Conservation (phyloP, 768 basidiomycete genomes). For the Wakefieldia striispora region DNA sequence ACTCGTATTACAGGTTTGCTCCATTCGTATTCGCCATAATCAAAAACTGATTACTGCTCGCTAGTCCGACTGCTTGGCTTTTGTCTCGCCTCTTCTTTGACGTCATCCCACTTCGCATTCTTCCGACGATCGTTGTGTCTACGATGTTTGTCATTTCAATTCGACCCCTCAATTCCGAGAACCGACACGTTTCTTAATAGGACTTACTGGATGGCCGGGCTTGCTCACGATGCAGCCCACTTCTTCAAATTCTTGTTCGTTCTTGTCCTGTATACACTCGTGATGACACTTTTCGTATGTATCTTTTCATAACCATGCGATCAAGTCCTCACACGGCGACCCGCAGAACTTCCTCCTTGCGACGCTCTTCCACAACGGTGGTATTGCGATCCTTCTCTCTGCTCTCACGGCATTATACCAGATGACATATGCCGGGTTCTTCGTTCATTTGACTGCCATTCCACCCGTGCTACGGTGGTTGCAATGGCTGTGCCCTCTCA, state of each 20-base stretch:
- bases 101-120: constrained; percentile 80
- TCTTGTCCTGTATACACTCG: constrained; percentile 78
- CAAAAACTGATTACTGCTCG: background rate
- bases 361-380: constrained; percentile 78
- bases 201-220: constrained; percentile 95
- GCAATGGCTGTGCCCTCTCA: constrained; percentile 85
- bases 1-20: constrained; percentile 75
- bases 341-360: constrained; percentile 89
- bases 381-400: constrained; percentile 86
- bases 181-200: constrained; percentile 34
- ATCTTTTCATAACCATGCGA: background rate
- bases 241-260: constrained; percentile 97
- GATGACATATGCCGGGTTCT: constrained; percentile 91
- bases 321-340: background rate
- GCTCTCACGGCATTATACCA: constrained; percentile 74
- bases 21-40: background rate
- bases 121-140: constrained; percentile 85
- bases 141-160: constrained; percentile 58
- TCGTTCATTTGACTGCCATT: constrained; percentile 81
- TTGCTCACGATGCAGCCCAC: constrained; percentile 69
- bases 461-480: constrained; percentile 93
- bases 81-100: constrained; percentile 88
- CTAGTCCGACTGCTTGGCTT: constrained; percentile 86
- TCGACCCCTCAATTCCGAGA: background rate
- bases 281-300: constrained; percentile 83